Evolutionary conservation across 176 grass and related monocot species (phyloP).

Genomic region (Carex pumila): DNA sequence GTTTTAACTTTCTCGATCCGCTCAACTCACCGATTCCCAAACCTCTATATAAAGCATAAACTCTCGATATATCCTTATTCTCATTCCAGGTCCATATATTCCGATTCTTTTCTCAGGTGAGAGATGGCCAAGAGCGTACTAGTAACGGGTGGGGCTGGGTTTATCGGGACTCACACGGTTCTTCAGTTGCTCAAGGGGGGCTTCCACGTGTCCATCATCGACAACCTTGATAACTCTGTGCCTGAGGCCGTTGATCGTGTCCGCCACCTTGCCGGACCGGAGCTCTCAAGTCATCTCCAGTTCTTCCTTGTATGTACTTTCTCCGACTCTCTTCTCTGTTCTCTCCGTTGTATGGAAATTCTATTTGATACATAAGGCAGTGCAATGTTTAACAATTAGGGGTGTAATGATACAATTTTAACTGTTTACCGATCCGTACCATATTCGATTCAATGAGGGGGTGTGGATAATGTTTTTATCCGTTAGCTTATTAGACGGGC

Average conservation of each 20-base stretch:
- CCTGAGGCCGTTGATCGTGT: slow-evolving; percentile 76
- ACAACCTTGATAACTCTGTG: slow-evolving; percentile 94
- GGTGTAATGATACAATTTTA: too few relatives aligned
- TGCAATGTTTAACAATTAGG: not conserved
- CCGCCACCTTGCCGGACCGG: slow-evolving; percentile 58
- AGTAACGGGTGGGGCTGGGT: slow-evolving; percentile 87
- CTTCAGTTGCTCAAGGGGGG: slow-evolving; percentile 69
- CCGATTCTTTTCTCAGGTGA: not conserved
- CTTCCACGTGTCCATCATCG: slow-evolving; percentile 58
- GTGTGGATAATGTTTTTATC: too few relatives aligned
- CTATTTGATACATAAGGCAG: not conserved
- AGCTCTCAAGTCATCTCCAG: slow-evolving; percentile 45
- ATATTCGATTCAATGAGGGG: too few relatives aligned
- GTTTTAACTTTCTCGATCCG: not conserved
- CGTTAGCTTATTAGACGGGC: too few relatives aligned
- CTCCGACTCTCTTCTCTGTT: not conserved
- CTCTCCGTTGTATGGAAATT: not conserved
- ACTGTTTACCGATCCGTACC: too few relatives aligned
- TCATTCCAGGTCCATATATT: not conserved
- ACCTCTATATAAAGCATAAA: not conserved
- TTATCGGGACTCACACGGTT: slow-evolving; percentile 93
- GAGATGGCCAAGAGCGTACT: slow-evolving; percentile 40
- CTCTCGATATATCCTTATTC: not conserved
- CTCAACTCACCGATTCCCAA: not conserved
- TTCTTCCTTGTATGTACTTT: slow-evolving; percentile 47